phyloP scores from a whole-genome alignment of 768 basidiomycete genomes.

The Panellus pusillus region DNA sequence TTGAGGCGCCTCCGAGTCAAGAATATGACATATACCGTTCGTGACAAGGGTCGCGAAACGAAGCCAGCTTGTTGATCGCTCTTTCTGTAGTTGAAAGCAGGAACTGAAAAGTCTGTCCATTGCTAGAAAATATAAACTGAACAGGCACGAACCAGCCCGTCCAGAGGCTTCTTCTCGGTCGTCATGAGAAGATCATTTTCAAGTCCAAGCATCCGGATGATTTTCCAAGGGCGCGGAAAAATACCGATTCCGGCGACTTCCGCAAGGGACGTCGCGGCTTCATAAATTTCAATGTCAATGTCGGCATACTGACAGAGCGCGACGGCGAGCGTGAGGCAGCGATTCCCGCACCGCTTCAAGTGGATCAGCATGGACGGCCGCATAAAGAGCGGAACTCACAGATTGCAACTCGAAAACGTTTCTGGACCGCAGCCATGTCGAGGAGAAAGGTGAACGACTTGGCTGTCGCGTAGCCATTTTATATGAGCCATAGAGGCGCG shows the following conservation, averaged over 20 bases:
- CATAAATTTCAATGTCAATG: constrained; percentile 58
- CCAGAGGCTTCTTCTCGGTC: constrained; percentile 37
- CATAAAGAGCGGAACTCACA: constrained; percentile 36
- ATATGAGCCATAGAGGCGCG: constrained; percentile 41
- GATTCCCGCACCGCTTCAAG: constrained; percentile 50
- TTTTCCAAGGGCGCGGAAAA: constrained; percentile 51
- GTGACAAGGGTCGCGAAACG: constrained; percentile 54
- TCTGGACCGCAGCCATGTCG: constrained; percentile 23
- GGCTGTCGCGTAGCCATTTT: constrained; percentile 25
- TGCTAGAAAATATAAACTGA: constrained; percentile 1
- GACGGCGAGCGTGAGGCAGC: constrained; percentile 46
- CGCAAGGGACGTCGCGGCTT: constrained; percentile 47
- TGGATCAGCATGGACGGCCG: constrained; percentile 17
- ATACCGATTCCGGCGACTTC: constrained; percentile 63
- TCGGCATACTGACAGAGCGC: constrained; percentile 50
- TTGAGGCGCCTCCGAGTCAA: not conserved
- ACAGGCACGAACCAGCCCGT: constrained; percentile 25
- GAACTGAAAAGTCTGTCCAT: constrained; percentile 34
- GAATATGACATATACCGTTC: constrained; percentile 44
- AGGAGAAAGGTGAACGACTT: not conserved
- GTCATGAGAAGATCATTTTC: constrained; percentile 44
- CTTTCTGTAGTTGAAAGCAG: constrained; percentile 56
- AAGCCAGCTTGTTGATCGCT: constrained; percentile 57
- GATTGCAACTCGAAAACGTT: constrained; percentile 52
- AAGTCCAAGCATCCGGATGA: constrained; percentile 45